These are phyloP conservation scores for Gossypium ekmanianum DNA, from an alignment of 345 rosid genomes.

Conservation along the genomic window DNA sequence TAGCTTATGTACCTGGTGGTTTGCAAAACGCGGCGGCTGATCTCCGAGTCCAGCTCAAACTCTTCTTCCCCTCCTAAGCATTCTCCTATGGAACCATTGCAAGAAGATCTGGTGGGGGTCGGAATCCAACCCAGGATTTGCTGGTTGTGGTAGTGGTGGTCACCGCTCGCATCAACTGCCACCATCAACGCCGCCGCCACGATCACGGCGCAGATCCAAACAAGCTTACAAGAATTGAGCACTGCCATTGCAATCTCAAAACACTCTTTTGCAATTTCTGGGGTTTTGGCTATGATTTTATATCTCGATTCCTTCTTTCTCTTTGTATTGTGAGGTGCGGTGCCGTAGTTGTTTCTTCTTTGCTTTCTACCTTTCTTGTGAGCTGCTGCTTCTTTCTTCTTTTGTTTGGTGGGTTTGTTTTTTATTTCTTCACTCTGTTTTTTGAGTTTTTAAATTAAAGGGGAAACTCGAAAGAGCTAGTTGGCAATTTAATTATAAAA, in stretches of 20 bases:
- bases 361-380: not conserved
- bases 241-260: conserved; percentile 28
- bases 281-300: not conserved
- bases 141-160: conserved; percentile 27
- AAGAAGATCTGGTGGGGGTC: conserved; percentile 34
- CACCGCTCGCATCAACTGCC: conserved; percentile 41
- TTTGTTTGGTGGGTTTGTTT: not conserved
- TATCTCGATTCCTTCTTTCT: not conserved
- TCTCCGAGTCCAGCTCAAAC: conserved; percentile 71
- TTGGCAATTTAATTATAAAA: conserved; percentile 1
- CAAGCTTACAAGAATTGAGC: conserved; percentile 1
- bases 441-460: not conserved
- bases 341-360: not conserved
- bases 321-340: not conserved
- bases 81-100: conserved; percentile 55
- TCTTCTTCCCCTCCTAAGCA: conserved; percentile 59
- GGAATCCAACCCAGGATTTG: conserved; percentile 44
- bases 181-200: conserved; percentile 19
- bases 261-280: not conserved
- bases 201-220: conserved; percentile 36
- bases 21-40: conserved; percentile 81
- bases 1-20: conserved; percentile 79
- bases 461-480: not conserved
- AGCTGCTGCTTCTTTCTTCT: not conserved
- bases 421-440: not conserved